Base-by-base conservation (phyloP, 2,329 filamentous ascomycete genomes). In the Beauveria bassiana region DNA sequence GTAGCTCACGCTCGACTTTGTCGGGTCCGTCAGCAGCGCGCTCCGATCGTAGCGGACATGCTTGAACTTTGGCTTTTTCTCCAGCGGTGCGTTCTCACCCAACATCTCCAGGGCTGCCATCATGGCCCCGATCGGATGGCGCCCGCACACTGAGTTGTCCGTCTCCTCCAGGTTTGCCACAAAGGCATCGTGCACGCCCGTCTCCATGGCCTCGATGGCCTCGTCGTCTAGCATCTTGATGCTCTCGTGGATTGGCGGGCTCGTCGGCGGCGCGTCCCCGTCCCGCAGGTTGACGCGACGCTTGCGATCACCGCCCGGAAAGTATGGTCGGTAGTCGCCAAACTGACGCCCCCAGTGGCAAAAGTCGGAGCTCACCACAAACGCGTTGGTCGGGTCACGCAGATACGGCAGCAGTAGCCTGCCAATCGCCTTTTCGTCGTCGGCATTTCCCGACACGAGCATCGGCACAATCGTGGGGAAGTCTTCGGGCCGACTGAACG, bases 261-360 rank as follows among this genome's bases (percentile, higher is more conserved):
- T 26, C 14, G 5, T 68, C 0, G 65, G 71, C 18, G 75, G 79
- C 38, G 62, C 72, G 0, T 69, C 69, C 1, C 72, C 71, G 3
- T 71, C 60, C 5, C 67, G 63, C 42, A 78, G 77, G 24, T 69
- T 77, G 65, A 65, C 78, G 69, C 77, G 74, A 64, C 70, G 73
- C 66, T 26, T 78, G 2, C 76, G 65, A 14, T 75, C 71, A 42
- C 70, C 72, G 69, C 66, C 79, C 61, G 64, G 81, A 63, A 63
- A 81, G 72, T 97, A 96, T 63, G 88, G 88, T 31, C 86, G 90
- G 73, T 98, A 99, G 61, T 82, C 79, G 24, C 54, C 55, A 73
- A 97, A 99, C 54, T 91, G 82, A 0, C 79, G 68, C 12, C 95
- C 95, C 95, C 95, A 99, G 74, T 99, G 95, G 66, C 93, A 97